Base-by-base conservation (phyloP, 441 rosid genomes). In the Gossypium aridum region DNA sequence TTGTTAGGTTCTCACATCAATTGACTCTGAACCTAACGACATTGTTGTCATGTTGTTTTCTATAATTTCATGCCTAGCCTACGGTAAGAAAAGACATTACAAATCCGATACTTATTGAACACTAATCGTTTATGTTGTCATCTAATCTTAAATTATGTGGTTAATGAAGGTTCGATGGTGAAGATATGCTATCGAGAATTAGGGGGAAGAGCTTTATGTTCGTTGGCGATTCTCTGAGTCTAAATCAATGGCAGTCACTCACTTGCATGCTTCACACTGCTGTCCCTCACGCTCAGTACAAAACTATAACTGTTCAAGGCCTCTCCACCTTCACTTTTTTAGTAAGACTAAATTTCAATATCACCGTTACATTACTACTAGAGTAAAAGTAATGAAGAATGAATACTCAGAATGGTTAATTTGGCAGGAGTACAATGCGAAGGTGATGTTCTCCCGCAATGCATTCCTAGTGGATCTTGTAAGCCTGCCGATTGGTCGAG, bases 381-480 rank as follows among this genome's bases (percentile, higher is more conserved):
- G 56, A 51, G 56, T 51, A 51, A 7, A 13, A 14, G 9, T 51
- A 51, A n/a, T 7, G 0, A 3, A 31, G 10, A 7, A 3, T 63
- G 22, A 43, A 20, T 22, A 31, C 37, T 31, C 37, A 31, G 37
- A 31, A 31, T 31, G 7, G 7, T 31, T 31, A 31, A 31, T 31
- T 31, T 51, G 56, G 23, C 78, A 93, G 98, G 83, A 55, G 20
- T 88, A 82, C 77, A 56, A 85, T 47, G 77, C 80, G 1, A 75
- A 77, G 19, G 55, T 93, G 10, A 84, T 80, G 87, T 86, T 91
- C 64, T 87, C 83, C 3, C 89, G 94, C 17, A 88, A 91, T 62
- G 91, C 93, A 22, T 91, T 91, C 78, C 80, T 93, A 7, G 98
- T 91, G 16, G 98, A 89, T 79, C 70, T 89, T 8, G 83, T 85